phyloP scores from a whole-genome alignment of 352 stramenopile species.

The Globisporangium alternatum region DNA sequence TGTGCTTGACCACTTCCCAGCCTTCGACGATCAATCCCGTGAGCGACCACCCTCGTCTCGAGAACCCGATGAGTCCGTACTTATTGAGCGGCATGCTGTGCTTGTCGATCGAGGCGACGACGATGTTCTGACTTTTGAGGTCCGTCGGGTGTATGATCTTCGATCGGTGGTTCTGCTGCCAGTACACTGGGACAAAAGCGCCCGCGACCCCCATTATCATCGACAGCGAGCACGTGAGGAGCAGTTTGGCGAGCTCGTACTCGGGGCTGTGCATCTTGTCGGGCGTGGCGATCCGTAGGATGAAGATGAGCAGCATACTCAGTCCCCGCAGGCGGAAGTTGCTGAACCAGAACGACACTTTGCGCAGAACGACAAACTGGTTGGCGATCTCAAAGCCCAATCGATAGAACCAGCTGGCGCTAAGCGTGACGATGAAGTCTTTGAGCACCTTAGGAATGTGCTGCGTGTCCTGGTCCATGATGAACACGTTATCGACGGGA shows the following conservation, averaged over 20 bases:
- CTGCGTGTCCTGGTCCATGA: slow-evolving; percentile 13
- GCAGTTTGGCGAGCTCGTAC: slow-evolving; percentile 28
- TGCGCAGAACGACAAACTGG: slow-evolving; percentile 18
- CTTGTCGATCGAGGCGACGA: slow-evolving; percentile 21
- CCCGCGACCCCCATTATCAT: slow-evolving; percentile 14
- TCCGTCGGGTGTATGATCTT: slow-evolving; percentile 7
- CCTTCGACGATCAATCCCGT: slow-evolving; percentile 29
- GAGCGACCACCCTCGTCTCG: slow-evolving; percentile 26
- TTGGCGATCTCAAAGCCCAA: slow-evolving; percentile 29
- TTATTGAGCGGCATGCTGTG: slow-evolving; percentile 29
- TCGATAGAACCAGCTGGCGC: slow-evolving; percentile 30
- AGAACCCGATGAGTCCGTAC: slow-evolving; percentile 27
- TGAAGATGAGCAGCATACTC: slow-evolving; percentile 16
- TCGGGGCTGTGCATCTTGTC: slow-evolving; percentile 21
- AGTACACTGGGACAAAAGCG: slow-evolving; percentile 3
- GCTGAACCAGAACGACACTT: slow-evolving; percentile 24
- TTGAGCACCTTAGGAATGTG: slow-evolving; percentile 23
- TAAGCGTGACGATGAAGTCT: slow-evolving; percentile 27
- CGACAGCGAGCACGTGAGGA: slow-evolving; percentile 14
- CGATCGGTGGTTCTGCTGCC: neutral
- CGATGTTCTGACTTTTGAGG: slow-evolving; percentile 20
- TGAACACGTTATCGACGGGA: slow-evolving; percentile 28
- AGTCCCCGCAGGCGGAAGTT: slow-evolving; percentile 20
- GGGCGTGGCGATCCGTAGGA: slow-evolving; percentile 15
- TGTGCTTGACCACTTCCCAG: slow-evolving; percentile 25